A percentile compares a stretch with the other conserved stretches of the same genome.
Conservation (phyloP, 2,329 filamentous ascomycete genomes). For the Colletotrichum lupini region DNA sequence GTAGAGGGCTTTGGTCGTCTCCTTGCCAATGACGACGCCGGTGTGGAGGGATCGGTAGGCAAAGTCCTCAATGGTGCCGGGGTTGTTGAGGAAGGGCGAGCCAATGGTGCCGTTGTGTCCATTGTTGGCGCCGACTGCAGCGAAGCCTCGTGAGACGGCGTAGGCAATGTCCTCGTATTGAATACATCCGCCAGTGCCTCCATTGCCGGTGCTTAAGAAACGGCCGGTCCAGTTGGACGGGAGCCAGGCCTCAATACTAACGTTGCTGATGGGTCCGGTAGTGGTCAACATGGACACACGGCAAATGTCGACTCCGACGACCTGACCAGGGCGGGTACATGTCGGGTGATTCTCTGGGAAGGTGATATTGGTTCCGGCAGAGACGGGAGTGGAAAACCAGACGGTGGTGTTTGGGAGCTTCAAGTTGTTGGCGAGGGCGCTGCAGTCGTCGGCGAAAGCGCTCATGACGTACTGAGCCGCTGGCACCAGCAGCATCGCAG, state of each 20-base stretch:
- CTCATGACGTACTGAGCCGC: constrained; percentile 28
- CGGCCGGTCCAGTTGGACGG: constrained; percentile 56
- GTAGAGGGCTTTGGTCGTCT: constrained; percentile 62
- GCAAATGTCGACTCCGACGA: constrained; percentile 41
- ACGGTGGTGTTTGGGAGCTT: constrained; percentile 42
- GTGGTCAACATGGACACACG: constrained; percentile 44
- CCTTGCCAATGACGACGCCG: constrained; percentile 54
- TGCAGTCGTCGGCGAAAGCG: constrained; percentile 36
- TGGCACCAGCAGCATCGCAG: constrained; percentile 29
- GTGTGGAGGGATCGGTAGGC: constrained; percentile 43
- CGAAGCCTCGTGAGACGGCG: constrained; percentile 53
- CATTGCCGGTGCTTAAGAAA: constrained; percentile 60
- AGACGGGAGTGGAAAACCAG: constrained; percentile 48
- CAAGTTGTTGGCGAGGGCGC: constrained; percentile 42
- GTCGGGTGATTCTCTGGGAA: constrained; percentile 50
- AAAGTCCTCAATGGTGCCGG: constrained; percentile 51
- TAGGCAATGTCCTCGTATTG: constrained; percentile 57
- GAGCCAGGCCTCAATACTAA: constrained; percentile 59
- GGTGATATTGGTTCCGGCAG: constrained; percentile 51
- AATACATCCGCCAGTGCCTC: constrained; percentile 58
- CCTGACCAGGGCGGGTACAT: constrained; percentile 43
- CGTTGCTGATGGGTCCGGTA: constrained; percentile 53
- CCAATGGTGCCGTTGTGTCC: constrained; percentile 57
- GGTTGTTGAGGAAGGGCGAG: constrained; percentile 47
- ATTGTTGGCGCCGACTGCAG: constrained; percentile 59